These are phyloP conservation scores for Geotrichum australiense DNA, from an alignment of 1,139 yeast genomes.

Conservation along the genomic window DNA sequence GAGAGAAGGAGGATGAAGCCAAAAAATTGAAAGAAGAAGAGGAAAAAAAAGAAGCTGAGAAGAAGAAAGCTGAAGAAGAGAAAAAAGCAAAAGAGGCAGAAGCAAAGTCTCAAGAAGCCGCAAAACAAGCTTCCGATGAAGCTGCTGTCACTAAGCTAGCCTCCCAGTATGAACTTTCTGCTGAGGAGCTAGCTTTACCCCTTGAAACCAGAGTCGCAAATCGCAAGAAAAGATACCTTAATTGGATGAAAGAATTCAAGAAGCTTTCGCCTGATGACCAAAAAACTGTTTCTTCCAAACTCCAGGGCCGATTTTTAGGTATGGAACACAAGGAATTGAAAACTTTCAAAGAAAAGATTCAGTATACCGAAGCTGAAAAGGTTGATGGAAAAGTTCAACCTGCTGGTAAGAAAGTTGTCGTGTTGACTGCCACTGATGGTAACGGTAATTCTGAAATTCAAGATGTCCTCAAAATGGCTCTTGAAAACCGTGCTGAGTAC, in stretches of 20 bases:
- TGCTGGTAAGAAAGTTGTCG: slow-evolving; percentile 25
- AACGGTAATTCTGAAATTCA: slow-evolving; percentile 25
- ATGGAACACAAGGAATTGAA: slow-evolving; percentile 15
- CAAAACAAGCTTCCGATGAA: slow-evolving; percentile 8
- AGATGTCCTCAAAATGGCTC: slow-evolving; percentile 26
- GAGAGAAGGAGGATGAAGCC: not conserved
- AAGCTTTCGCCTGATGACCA: slow-evolving; percentile 6
- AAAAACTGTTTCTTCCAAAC: slow-evolving; percentile 7
- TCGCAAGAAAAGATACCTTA: slow-evolving; percentile 13
- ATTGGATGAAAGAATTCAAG: slow-evolving; percentile 14
- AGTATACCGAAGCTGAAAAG: slow-evolving; percentile 8
- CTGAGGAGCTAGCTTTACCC: slow-evolving; percentile 7
- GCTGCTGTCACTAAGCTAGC: not conserved
- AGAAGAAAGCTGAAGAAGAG: slow-evolving; percentile 7
- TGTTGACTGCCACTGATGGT: slow-evolving; percentile 31
- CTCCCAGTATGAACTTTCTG: slow-evolving; percentile 3
- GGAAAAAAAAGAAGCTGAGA: slow-evolving; percentile 20
- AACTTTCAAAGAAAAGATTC: slow-evolving; percentile 8
- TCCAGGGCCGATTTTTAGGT: slow-evolving; percentile 11
- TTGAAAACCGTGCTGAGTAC: slow-evolving; percentile 31
- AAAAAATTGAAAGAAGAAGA: slow-evolving; percentile 7
- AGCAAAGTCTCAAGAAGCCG: slow-evolving; percentile 10
- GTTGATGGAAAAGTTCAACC: slow-evolving; percentile 23
- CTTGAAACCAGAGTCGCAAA: slow-evolving; percentile 5
- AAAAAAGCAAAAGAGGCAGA: slow-evolving; percentile 11